Percentiles rank a stretch among this genome's conserved stretches.
Conservation (phyloP, 495 filamentous ascomycete species). For the Penicillium soppii region DNA sequence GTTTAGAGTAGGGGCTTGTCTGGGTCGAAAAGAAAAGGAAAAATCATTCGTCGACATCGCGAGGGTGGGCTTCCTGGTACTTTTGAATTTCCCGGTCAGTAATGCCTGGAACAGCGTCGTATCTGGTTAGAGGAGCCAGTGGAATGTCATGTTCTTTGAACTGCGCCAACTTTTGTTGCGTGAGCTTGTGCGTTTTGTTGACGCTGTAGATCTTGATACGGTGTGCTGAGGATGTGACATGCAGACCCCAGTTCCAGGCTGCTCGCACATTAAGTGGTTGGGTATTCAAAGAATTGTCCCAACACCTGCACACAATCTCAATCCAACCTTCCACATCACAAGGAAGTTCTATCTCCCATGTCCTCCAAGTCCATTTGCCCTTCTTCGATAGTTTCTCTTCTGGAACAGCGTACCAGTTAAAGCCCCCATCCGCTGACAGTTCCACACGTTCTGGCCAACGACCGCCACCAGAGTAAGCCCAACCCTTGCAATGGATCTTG, state of each 20-base stretch:
- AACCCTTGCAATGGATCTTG: constrained; percentile 42
- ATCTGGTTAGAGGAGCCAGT: constrained; percentile 52
- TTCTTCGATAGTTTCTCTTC: constrained; percentile 35
- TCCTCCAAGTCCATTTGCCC: constrained; percentile 36
- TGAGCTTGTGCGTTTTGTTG: constrained; percentile 51
- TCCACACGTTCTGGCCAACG: constrained; percentile 46
- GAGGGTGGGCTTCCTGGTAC: constrained; percentile 43
- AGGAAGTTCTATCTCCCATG: constrained; percentile 40
- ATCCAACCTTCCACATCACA: constrained; percentile 45
- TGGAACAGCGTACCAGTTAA: constrained; percentile 39
- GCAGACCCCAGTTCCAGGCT: constrained; percentile 60
- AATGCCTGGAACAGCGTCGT: constrained; percentile 45
- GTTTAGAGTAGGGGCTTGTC: too few relatives aligned
- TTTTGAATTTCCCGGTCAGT: constrained; percentile 46
- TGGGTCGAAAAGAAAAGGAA: neutral
- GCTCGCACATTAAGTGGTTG: constrained; percentile 40
- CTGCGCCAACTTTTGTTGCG: constrained; percentile 47
- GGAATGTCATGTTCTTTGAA: constrained; percentile 46
- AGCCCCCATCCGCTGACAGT: constrained; percentile 40
- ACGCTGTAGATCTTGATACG: constrained; percentile 63
- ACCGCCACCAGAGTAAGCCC: constrained; percentile 47
- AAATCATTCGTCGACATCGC: constrained; percentile 46
- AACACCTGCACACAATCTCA: constrained; percentile 41
- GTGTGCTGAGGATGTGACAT: constrained; percentile 66
- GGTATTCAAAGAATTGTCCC: constrained; percentile 44